Evolutionary conservation across 148 eudicot genomes (phyloP), one percentile per base, ranked within the genome.

Genomic region (Rhododendron griersonianum): DNA sequence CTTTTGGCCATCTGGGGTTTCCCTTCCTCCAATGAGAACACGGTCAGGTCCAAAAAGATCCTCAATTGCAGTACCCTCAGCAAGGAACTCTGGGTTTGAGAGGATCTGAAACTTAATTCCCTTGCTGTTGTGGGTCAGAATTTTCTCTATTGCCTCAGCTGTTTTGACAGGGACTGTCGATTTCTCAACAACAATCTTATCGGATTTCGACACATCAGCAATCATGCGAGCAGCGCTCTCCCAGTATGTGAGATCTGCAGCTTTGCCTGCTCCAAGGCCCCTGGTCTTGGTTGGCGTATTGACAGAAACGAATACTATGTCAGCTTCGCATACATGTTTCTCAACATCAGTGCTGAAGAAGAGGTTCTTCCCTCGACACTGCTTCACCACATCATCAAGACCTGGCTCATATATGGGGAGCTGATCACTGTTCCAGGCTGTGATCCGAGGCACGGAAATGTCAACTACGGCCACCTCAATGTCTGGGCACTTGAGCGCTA

Each of bases 171-270:
- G 96, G 7, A 94, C 96, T 0, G 96, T 94, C 57, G 96, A 94
- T 80, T 94, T 94, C 90, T 94, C 96, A 69, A 94, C 96, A 1
- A 94, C 96, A 25, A 94, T 94, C 75, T 94, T 94, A 84, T 93
- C 94, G 0, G 96, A 94, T 78, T 92, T 94, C 7, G 96, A 94
- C 28, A 94, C 96, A 67, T 94, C 95, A 87, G 96, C 96, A 85
- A 94, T 94, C 96, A 94, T 93, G 59, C 96, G 94, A 41, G 96
- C 96, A 15, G 96, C 96, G 44, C 95, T 94, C 81, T 94, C 96
- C 96, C 96, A 94, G 86, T 94, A 92, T 28, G 93, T 92, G 35
- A 92, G 84, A 76, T 92, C 93, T 10, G 93, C 93, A 67, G 93
- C 93, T 84, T 92, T 92, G 82, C 93, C 93, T 5, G 93, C 93